phyloP scores from a whole-genome alignment of 2,329 filamentous ascomycete genomes.

The Aspergillus carbonarius region DNA sequence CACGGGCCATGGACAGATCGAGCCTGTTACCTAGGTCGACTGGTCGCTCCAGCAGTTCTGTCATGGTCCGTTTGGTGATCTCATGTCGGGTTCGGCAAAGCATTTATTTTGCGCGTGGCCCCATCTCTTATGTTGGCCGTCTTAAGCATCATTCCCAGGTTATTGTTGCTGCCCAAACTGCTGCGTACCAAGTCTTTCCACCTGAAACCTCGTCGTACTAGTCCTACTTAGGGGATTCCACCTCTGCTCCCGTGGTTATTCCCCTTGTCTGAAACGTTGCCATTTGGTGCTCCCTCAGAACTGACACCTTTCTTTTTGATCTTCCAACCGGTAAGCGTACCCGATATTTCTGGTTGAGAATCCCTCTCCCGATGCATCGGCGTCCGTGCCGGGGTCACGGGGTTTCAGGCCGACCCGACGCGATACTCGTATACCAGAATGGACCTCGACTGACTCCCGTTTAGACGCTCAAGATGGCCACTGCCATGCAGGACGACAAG shows the following conservation, averaged over 20 bases:
- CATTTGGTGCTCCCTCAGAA: not conserved
- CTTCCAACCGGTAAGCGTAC: not conserved
- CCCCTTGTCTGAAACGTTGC: too few species aligned
- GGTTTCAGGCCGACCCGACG: too few species aligned
- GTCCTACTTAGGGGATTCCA: conserved; percentile 2
- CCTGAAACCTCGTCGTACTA: not conserved
- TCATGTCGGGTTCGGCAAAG: conserved; percentile 9
- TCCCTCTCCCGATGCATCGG: too few species aligned
- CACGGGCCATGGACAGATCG: conserved; percentile 9
- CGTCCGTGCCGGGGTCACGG: too few species aligned
- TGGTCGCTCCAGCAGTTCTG: not conserved
- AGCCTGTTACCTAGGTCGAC: not conserved
- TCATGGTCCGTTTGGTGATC: conserved; percentile 11
- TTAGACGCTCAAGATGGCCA: conserved; percentile 9
- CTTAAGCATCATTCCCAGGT: not conserved
- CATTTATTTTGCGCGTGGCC: conserved; percentile 6
- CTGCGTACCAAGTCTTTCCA: not conserved
- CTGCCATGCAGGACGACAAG: conserved; percentile 1
- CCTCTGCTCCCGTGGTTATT: not conserved
- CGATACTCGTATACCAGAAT: not conserved
- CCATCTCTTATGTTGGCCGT: not conserved
- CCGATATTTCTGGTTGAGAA: too few species aligned
- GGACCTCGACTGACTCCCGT: not conserved
- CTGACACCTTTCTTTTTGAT: not conserved
- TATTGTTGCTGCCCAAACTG: not conserved